Base-by-base conservation (phyloP, 768 basidiomycete genomes). In the Trametes maxima region DNA sequence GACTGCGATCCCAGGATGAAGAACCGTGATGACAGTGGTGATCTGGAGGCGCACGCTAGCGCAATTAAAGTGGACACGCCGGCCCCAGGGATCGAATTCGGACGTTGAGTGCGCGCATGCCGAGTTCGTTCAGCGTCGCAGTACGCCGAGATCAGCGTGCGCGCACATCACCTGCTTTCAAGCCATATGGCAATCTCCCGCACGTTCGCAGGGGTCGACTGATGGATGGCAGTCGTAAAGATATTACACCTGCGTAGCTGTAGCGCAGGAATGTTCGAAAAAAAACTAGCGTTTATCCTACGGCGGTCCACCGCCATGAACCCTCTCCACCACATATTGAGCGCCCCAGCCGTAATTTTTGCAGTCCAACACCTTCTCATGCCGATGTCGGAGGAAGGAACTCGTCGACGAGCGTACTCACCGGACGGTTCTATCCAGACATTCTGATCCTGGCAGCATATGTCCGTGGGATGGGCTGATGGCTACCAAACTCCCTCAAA, bases 401-500 rank as follows among this genome's bases (percentile, higher is more conserved):
- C 5, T 46, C 21, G 24, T 22, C 10, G 19, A 46, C 19, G 8
- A 14, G 6, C 19, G 44, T 7, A 46, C 22, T 21, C 45, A 46
- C 11, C 13, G 21, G 6, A 16, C 21, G 2, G 16, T 50, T 36
- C 49, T 50, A 36, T 36, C 49, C 36, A 33, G 1, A 19, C 21
- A 2, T 50, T 50, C 49, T 50, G 49, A 50, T 36, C 17, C 24
- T 16, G 25, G 43, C 17, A 10, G 49, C 47, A 13, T 22, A 33
- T 12, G 33, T 35, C 28, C 47, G 33, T 33, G 47, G 25, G 33
- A 28, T 1, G 35, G 49, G 33, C 33, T 36, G 49, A 50, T 50
- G 49, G 49, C 49, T 50, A 50, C 49, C 36, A 33, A 50, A 50
- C 49, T 3, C 35, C 35, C 33, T 50, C 49, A 12, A 50, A 36